Conservation (phyloP, 2,329 filamentous ascomycete genomes). For the Epichloe bromicola region DNA sequence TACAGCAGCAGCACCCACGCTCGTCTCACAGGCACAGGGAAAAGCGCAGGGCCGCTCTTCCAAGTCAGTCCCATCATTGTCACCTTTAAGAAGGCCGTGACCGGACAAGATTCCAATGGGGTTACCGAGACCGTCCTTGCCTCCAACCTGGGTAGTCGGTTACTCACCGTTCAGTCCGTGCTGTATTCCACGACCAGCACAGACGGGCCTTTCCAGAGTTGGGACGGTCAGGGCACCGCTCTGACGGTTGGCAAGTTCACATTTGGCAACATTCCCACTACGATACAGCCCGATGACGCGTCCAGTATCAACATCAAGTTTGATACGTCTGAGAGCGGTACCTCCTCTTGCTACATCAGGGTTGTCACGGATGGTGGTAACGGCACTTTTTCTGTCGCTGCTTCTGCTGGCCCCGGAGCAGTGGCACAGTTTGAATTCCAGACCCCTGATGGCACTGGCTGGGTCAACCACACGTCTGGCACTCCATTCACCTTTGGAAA, state of each 20-base stretch:
- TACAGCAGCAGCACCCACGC: constrained; percentile 34
- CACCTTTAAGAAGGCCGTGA: constrained; percentile 36
- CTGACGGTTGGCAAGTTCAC: constrained; percentile 34
- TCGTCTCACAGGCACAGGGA: constrained; percentile 34
- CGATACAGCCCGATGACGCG: constrained; percentile 26
- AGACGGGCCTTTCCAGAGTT: constrained; percentile 30
- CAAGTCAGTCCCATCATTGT: constrained; percentile 33
- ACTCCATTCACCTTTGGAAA: constrained; percentile 41
- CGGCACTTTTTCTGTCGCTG: constrained; percentile 33
- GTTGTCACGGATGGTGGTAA: constrained; percentile 36
- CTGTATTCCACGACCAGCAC: constrained; percentile 29
- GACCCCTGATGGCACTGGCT: constrained; percentile 33
- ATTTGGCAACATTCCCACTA: constrained; percentile 31
- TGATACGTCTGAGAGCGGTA: constrained; percentile 30
- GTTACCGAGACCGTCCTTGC: constrained; percentile 32
- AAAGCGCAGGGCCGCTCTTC: constrained; percentile 32
- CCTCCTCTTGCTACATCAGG: constrained; percentile 34
- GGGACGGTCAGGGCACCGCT: constrained; percentile 20
- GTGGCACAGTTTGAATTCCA: constrained; percentile 42
- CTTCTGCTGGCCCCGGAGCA: constrained; percentile 34
- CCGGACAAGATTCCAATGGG: constrained; percentile 25
- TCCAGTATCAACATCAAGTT: constrained; percentile 33
- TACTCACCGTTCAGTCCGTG: constrained; percentile 30
- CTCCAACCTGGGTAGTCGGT: constrained; percentile 34
- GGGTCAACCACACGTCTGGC: constrained; percentile 32